Conservation (phyloP, 805 yeast genomes). For the Yamadazyma paraphyllophila region DNA sequence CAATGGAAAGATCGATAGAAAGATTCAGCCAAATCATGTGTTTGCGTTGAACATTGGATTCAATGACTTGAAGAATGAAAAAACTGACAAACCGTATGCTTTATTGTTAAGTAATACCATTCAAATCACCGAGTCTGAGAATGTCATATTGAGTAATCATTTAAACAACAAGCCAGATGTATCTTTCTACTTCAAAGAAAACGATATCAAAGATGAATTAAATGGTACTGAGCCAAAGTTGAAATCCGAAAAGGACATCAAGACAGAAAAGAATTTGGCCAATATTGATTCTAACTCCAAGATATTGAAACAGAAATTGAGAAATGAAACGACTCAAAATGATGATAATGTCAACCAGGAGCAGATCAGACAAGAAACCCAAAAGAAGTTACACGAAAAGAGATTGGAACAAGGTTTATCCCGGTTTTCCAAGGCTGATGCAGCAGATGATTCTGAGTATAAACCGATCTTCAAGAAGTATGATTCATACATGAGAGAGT, state of each 20-base stretch:
- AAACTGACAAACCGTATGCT: conserved; percentile 55
- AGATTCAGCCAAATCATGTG: conserved; percentile 67
- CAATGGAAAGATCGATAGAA: conserved; percentile 69
- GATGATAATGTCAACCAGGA: conserved; percentile 68
- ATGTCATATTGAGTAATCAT: conserved; percentile 68
- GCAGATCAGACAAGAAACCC: conserved; percentile 77
- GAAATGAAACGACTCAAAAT: conserved; percentile 70
- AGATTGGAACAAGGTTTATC: conserved; percentile 84
- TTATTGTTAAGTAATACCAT: conserved; percentile 79
- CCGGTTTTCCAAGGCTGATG: conserved; percentile 77
- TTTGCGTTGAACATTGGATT: conserved; percentile 78
- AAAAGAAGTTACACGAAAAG: conserved; percentile 76
- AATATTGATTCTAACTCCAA: conserved; percentile 50
- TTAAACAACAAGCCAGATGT: conserved; percentile 71
- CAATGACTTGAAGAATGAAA: conserved; percentile 52
- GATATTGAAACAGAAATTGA: conserved; percentile 72
- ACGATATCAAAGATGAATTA: conserved; percentile 25
- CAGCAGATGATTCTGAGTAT: conserved; percentile 57
- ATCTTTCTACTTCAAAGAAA: conserved; percentile 78
- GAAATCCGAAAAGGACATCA: conserved; percentile 40
- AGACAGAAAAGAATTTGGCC: conserved; percentile 29
- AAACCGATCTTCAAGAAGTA: conserved; percentile 83
- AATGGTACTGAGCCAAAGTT: conserved; percentile 22
- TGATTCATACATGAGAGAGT: conserved; percentile 90
- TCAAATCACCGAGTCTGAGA: conserved; percentile 60